Evolutionary conservation across 2,329 filamentous ascomycete genomes (phyloP).

Genomic region (Exserohilum rostratum): DNA sequence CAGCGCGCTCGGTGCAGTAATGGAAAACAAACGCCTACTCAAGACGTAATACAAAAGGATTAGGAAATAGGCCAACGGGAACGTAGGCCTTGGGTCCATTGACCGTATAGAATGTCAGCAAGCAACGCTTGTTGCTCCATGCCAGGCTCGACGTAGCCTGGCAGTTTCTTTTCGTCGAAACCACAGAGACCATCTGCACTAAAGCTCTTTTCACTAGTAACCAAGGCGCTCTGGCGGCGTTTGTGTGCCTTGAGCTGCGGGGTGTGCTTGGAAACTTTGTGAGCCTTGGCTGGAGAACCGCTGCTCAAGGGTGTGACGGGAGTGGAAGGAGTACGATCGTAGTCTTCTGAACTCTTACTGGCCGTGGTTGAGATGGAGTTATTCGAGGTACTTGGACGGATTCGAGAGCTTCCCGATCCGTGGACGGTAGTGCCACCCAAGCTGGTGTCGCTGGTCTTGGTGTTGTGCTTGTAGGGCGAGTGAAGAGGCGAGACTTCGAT

Average conservation of each 20-base stretch:
- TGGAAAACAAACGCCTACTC: not conserved
- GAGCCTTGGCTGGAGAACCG: conserved; percentile 56
- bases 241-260: conserved; percentile 80
- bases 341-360: conserved; percentile 30
- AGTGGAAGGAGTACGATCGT: conserved; percentile 25
- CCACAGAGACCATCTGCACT: conserved; percentile 48
- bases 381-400: conserved; percentile 39
- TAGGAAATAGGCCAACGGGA: conserved; percentile 49
- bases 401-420: conserved; percentile 41
- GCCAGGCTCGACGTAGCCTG: conserved; percentile 66
- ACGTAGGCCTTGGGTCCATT: conserved; percentile 86
- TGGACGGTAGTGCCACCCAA: conserved; percentile 44
- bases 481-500: conserved; percentile 38
- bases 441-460: conserved; percentile 40
- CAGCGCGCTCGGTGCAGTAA: not conserved
- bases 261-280: conserved; percentile 80
- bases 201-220: conserved; percentile 51
- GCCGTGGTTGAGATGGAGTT: conserved; percentile 21
- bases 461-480: conserved; percentile 40
- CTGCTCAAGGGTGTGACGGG: conserved; percentile 39
- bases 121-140: conserved; percentile 94
- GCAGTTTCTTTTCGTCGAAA: conserved; percentile 59
- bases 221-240: conserved; percentile 56
- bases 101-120: conserved; percentile 85
- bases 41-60: not conserved